Base-by-base conservation (phyloP, 1,284 basidiomycete species). In the Irpex rosettiformis region DNA sequence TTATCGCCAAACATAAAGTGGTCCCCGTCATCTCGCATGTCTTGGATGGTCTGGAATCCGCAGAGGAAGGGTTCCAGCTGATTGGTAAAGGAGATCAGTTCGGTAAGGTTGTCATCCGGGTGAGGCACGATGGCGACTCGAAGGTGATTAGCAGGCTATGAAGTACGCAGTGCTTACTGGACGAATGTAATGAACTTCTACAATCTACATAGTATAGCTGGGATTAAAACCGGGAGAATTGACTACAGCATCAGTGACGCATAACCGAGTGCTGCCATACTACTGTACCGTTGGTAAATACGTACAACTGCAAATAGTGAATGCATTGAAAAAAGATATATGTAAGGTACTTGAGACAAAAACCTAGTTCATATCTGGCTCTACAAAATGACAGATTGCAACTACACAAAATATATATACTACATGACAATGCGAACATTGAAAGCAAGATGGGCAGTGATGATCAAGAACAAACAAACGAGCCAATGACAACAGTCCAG, bases 11-110 rank as follows among this genome's bases (percentile, higher is more conserved):
- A 66, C 86, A 93, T 64, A 77, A 76, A 49, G 86, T 95, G 61
- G 76, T 84, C 1, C 93, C 93, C 1, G 75, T 88, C 52, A 82
- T 95, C 3, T 89, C 89, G n/a, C 80, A 85, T 57, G 81, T 92
- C 21, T 69, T 94, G 10, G 75, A 86, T 49, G 89, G 89, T 0
- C 75, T 94, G 30, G 87, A 88, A 61, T 70, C 77, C 2, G 85
- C 84, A 0, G 83, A 89, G 61, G 73, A 86, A 60, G 93, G 90
- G 0, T 94, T 94, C 67, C 79, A 84, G 63, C 72, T 86, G 43
- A 74, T 92, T 67, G 77, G 79, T 60, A 70, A 72, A 2, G 88
- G 86, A 3, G 76, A 78, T 7, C 88, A 89, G 64, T 90, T 92
- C 66, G 91, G 91, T 21, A 93, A 93, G 72, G 81, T 93, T 30